Conservation (phyloP, 306 rosid genomes). For the Quercus rubra region DNA sequence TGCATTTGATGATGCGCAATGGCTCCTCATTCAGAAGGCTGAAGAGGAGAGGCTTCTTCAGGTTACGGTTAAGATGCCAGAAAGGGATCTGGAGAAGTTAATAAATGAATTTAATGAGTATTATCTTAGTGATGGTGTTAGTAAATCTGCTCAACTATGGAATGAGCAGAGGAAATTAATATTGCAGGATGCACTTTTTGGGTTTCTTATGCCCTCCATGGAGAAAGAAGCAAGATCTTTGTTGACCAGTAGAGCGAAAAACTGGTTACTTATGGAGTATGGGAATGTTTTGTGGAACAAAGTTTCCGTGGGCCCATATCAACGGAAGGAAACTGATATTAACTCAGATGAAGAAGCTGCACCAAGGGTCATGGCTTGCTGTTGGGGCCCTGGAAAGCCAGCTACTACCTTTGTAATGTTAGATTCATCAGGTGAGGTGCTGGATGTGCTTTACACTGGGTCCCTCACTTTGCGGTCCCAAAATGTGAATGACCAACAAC, state of each 20-base stretch:
- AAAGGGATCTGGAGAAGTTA: slow-evolving; percentile 65
- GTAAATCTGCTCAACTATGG: slow-evolving; percentile 97
- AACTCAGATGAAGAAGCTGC: slow-evolving; percentile 88
- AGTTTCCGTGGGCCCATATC: slow-evolving; percentile 94
- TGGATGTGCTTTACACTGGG: slow-evolving; percentile 87
- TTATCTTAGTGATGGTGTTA: slow-evolving; percentile 94
- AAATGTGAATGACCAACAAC: slow-evolving; percentile 75
- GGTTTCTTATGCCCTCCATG: slow-evolving; percentile 89
- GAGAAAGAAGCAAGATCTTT: slow-evolving; percentile 89
- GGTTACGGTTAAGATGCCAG: slow-evolving; percentile 86
- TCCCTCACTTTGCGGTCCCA: slow-evolving; percentile 87
- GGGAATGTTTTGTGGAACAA: slow-evolving; percentile 86
- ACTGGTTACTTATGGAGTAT: slow-evolving; percentile 80
- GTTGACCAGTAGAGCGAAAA: slow-evolving; percentile 70
- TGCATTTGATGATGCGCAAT: slow-evolving; percentile 87
- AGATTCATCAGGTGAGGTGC: slow-evolving; percentile 91
- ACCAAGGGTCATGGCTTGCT: slow-evolving; percentile 98
- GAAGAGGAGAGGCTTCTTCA: slow-evolving; percentile 94
- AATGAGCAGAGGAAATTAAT: slow-evolving; percentile 94
- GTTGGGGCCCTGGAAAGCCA: slow-evolving; percentile 99
- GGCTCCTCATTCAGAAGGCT: slow-evolving; percentile 97
- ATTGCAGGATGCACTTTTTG: slow-evolving; percentile 79
- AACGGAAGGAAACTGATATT: slow-evolving; percentile 80
- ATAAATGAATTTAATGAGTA: slow-evolving; percentile 76
- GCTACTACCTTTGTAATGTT: slow-evolving; percentile 94